Base-by-base conservation (phyloP, 495 filamentous ascomycete species). In the Hypoxylon crocopeplum region DNA sequence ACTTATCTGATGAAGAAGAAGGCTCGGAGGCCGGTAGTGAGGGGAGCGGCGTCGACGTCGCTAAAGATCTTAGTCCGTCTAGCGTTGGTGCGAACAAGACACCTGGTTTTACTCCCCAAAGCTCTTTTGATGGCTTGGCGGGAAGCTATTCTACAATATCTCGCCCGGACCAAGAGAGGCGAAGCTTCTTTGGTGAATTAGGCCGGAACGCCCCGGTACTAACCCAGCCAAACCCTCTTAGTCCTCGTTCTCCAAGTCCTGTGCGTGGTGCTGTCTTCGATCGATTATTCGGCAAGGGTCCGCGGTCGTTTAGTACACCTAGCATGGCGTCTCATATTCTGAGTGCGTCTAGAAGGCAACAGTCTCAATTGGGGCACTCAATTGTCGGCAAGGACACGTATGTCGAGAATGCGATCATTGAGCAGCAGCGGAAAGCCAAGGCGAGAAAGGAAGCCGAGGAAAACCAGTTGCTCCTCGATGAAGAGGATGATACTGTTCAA, bases 181-280 rank as follows among this genome's bases (percentile, higher is more conserved):
- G 75, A 20, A 59, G 72, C 40, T 74, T 88, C 34, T 91, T 93
- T 67, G 88, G 88, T n/a, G 87, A 90, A 60, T 75, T 89, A 21
- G 58, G 71, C 13, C 80, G 76, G 17, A 69, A 71, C 40, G 78
- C 80, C 38, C 77, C 86, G 11, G 57, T 80, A 38, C 73, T 87
- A 59, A 82, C 87, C 5, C 82, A 84, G 34, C 84, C 86, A 21
- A 81, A 77, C n/a, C 64, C 77, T 22, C 39, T 81, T 72, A 86
- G 84, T 48, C 88, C 88, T 33, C 84, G 90, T 24, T 94, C 91
- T 7, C 91, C 91, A 10, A 94, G 91, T 60, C 91, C 92, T 0
- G 75, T 91, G 2, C 86, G 91, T 13, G 71, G 75, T 16, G 69
- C 72, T 5, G 65, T 79, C 5, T 78, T 75, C 15, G 71, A 75